These are phyloP conservation scores for Apiospora kogelbergensis DNA, from an alignment of 2,329 filamentous ascomycete species.

Conservation along the genomic window DNA sequence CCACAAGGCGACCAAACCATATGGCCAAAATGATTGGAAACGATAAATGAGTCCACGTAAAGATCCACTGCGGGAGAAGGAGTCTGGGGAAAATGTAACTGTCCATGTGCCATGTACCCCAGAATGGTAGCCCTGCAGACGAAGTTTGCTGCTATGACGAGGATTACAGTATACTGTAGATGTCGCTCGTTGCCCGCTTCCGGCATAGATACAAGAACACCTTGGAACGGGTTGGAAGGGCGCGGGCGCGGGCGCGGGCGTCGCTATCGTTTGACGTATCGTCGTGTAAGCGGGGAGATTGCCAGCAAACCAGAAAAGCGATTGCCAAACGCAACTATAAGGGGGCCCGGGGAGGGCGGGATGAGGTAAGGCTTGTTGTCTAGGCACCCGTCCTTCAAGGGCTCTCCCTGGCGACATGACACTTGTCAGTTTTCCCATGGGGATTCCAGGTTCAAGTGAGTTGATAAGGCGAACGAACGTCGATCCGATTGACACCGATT, in stretches of 20 bases:
- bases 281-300: neutral
- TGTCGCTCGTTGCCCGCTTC: neutral
- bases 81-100: neutral
- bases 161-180: neutral
- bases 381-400: neutral
- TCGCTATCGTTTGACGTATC: neutral
- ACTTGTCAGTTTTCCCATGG: neutral
- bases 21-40: neutral
- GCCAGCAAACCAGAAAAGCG: neutral
- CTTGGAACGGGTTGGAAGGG: neutral
- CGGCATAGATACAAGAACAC: neutral
- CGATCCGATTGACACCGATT: neutral
- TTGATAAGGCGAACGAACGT: neutral
- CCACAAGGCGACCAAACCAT: neutral
- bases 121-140: neutral
- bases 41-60: neutral
- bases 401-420: neutral
- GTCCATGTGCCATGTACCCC: slow-evolving; percentile 7
- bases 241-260: too few relatives aligned
- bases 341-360: neutral
- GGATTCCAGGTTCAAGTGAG: neutral
- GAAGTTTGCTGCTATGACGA: neutral
- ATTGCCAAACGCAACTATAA: neutral
- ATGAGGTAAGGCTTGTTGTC: neutral
- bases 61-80: slow-evolving; percentile 2